Evolutionary conservation across 495 filamentous ascomycete genomes (phyloP), one percentile per base, ranked within the genome.

Genomic region (Aspergillus mulundensis): DNA sequence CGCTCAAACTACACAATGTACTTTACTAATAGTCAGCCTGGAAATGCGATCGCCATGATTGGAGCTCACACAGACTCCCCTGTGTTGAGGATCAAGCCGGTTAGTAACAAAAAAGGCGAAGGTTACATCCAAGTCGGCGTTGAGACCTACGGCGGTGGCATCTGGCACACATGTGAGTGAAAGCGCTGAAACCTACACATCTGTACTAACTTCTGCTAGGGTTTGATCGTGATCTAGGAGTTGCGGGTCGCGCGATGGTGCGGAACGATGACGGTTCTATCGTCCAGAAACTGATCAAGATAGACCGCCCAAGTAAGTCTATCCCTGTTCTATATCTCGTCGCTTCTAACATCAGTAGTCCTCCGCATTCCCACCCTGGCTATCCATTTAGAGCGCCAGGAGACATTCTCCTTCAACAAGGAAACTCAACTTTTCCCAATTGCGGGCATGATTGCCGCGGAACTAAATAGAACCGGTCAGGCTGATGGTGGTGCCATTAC

Each of bases 11-110:
- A 8, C n/a, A 25, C 12, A 19, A 36, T 10, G 32, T 36, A 8
- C 18, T 20, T 8, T 50, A 18, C 11, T 39, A 11, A 50, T 11
- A 11, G 10, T 18, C 48, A 85, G 83, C 84, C 95, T 6, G 94
- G 94, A 48, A 96, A 96, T 69, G 84, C 93, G 10, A 88, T 99
- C 66, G 85, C 87, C 64, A 94, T 97, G 88, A 83, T 99, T 56
- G 94, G 94, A 63, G 91, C 94, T 44, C 94, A 99, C 73, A 97
- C 94, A 20, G 94, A 99, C 70, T 97, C 93, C 5, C 89, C 89
- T 0, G 89, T 87, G 48, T 79, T 97, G 44, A 85, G 94, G 44
- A 73, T 99, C 61, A 99, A 99, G 75, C 94, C 94, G 4, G 84
- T 94, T 30, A 95, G 90, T 73, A 95, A 91, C 76, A 94, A 92